Conservation (phyloP, 2,329 filamentous ascomycete genomes). For the Sporothrix phasma region DNA sequence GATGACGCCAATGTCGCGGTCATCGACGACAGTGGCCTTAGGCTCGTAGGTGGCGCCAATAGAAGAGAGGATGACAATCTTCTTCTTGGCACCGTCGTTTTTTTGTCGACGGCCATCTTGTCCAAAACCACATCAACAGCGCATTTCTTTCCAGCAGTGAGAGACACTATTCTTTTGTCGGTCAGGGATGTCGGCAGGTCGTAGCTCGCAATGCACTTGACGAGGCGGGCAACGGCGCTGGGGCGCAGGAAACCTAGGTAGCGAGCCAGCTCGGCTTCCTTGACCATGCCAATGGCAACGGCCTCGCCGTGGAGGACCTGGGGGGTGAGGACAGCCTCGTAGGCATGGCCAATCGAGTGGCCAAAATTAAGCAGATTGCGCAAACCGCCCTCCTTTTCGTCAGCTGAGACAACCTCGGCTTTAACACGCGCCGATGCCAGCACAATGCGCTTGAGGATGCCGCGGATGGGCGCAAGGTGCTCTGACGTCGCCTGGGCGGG, state of each 20-base stretch:
- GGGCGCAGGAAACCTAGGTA: conserved; percentile 78
- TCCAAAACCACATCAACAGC: conserved; percentile 74
- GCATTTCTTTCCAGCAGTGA: conserved; percentile 80
- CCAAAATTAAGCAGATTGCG: conserved; percentile 95
- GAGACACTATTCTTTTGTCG: conserved; percentile 70
- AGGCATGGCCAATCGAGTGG: conserved; percentile 94
- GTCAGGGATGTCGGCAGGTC: conserved; percentile 75
- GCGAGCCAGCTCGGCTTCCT: conserved; percentile 87
- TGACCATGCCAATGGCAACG: conserved; percentile 96
- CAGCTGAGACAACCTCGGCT: conserved; percentile 84
- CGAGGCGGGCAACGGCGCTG: conserved; percentile 76
- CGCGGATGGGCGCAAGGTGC: conserved; percentile 60
- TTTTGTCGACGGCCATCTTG: conserved; percentile 98
- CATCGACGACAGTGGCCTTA: conserved; percentile 80
- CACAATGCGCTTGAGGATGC: conserved; percentile 68
- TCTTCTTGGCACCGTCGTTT: conserved; percentile 91
- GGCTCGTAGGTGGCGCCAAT: conserved; percentile 84
- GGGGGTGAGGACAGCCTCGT: conserved; percentile 89
- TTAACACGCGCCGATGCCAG: conserved; percentile 88
- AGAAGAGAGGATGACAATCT: conserved; percentile 81
- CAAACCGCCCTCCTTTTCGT: conserved; percentile 88
- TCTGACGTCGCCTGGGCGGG: conserved; percentile 29
- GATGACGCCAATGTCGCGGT: conserved; percentile 71
- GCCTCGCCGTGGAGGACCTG: conserved; percentile 93
- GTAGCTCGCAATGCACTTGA: conserved; percentile 92